Evolutionary conservation across 2,329 filamentous ascomycete species (phyloP), one percentile per base, ranked within the genome.

Genomic region (Penicillium sp.): DNA sequence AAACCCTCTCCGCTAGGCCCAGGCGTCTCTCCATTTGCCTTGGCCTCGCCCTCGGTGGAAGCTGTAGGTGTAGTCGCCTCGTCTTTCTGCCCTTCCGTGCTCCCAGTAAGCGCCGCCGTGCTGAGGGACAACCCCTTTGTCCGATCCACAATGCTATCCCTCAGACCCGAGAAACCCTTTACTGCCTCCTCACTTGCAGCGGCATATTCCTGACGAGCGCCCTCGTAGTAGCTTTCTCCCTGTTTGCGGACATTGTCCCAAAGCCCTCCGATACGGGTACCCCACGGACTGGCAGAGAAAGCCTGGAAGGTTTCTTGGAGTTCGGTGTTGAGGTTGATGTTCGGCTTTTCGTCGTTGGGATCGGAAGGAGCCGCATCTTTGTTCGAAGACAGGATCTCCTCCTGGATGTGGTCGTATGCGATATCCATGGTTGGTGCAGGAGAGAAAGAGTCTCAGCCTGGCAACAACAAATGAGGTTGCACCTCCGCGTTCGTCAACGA

Each of bases 261-360:
- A 63, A 95, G 86, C 5, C 89, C 91, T 23, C 93, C 91, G 20
- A 98, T 80, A 54, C 79, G 82, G 15, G 85, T 81, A 30, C 91
- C 93, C 93, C 93, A 98, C 8, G 88, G 86, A 57, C 88, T 95
- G 51, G 82, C 80, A 3, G 88, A 91, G 60, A 98, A 87, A 16
- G 90, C 90, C 60, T 88, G 89, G 75, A 97, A 96, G 5, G 91
- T 93, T 68, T 96, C 88, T 68, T 95, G 88, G 48, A 98, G 78
- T 60, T 98, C 93, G 53, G 81, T 78, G 62, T 94, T 94, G 53
- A 98, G 77, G 36, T 83, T 73, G 54, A 64, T 63, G 53, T 65
- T 69, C 45, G 58, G 58, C 44, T 58, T 54, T 43, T 60, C 51
- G 33, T 55, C 39, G 16, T 56, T 55, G 31, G 62, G 40, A 15